Evolutionary conservation across 2,329 filamentous ascomycete genomes (phyloP).

Genomic region (Colletotrichum spaethianum): DNA sequence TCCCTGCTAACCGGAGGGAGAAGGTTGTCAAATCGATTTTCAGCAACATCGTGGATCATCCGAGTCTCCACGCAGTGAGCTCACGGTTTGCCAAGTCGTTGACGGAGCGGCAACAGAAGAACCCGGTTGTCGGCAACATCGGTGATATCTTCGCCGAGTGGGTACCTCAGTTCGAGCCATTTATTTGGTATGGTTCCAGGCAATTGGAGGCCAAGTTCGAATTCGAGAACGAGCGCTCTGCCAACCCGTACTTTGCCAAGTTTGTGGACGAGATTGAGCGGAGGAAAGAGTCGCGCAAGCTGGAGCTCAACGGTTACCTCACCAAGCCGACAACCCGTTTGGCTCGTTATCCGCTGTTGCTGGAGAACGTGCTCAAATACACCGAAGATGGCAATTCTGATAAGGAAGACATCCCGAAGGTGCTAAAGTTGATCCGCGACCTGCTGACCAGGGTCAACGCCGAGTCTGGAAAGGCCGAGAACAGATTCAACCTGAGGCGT

Average conservation of each 20-base stretch:
- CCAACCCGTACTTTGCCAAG: conserved; percentile 86
- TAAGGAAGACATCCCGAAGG: conserved; percentile 92
- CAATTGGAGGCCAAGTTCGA: conserved; percentile 98
- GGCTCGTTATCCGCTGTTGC: conserved; percentile 90
- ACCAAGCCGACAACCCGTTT: conserved; percentile 97
- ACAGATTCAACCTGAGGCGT: conserved; percentile 94
- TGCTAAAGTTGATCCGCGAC: conserved; percentile 87
- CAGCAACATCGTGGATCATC: conserved; percentile 89
- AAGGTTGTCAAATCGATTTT: conserved; percentile 96
- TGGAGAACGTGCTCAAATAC: conserved; percentile 93
- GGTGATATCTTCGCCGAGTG: conserved; percentile 96
- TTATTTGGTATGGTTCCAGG: conserved; percentile 95
- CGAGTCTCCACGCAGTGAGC: conserved; percentile 89
- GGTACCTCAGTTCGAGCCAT: conserved; percentile 93
- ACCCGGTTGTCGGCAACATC: conserved; percentile 88
- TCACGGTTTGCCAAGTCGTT: conserved; percentile 89
- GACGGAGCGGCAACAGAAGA: conserved; percentile 91
- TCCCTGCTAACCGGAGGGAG: conserved; percentile 88
- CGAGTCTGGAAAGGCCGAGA: conserved; percentile 97
- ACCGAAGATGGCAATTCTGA: conserved; percentile 92
- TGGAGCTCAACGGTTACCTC: conserved; percentile 96
- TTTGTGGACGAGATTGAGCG: conserved; percentile 98
- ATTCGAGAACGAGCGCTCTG: conserved; percentile 94
- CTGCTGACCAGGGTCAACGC: conserved; percentile 91
- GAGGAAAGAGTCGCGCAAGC: conserved; percentile 94